Percentiles rank a stretch among this genome's conserved stretches.
Evolutionary conservation across 305 asterid species (phyloP).

Genomic region (Fraxinus albicans): DNA sequence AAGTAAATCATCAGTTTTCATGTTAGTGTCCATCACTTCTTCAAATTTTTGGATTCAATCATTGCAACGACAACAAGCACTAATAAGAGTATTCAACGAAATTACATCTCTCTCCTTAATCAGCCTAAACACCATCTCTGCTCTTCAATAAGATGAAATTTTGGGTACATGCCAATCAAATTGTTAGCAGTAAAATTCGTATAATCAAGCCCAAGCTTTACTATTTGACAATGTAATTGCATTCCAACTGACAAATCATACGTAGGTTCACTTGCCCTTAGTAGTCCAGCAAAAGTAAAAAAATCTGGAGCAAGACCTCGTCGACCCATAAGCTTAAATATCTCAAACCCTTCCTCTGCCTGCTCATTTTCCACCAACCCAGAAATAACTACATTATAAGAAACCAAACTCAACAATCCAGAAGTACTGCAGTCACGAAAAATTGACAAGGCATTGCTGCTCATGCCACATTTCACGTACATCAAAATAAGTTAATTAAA

Average conservation of each 20-base stretch:
- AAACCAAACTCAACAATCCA: conserved; percentile 37
- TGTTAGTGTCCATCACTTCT: conserved; percentile 27
- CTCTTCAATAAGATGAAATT: conserved; percentile 42
- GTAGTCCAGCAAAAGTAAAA: conserved; percentile 66
- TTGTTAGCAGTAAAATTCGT: conserved; percentile 50
- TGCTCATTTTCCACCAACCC: conserved; percentile 60
- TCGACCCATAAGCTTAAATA: conserved; percentile 45
- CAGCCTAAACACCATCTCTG: conserved; percentile 44
- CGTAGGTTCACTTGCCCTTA: conserved; percentile 39
- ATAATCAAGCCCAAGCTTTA: conserved; percentile 56
- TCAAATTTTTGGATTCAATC: conserved; percentile 46
- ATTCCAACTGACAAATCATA: conserved; percentile 37
- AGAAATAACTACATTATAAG: conserved; percentile 52
- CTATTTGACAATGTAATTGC: conserved; percentile 59
- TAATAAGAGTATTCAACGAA: conserved; percentile 63
- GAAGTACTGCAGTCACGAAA: conserved; percentile 26
- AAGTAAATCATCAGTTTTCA: conserved; percentile 51
- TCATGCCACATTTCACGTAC: conserved; percentile 61
- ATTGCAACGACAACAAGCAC: conserved; percentile 56
- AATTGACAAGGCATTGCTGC: conserved; percentile 46
- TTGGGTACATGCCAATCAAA: conserved; percentile 53
- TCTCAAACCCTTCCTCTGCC: conserved; percentile 44
- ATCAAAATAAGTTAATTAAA: conserved; percentile 56
- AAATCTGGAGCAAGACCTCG: conserved; percentile 60
- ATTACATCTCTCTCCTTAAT: conserved; percentile 49